Evolutionary conservation across 805 yeast species (phyloP), one percentile per base, ranked within the genome.

Genomic region (Wilhelminamyces savonicus): DNA sequence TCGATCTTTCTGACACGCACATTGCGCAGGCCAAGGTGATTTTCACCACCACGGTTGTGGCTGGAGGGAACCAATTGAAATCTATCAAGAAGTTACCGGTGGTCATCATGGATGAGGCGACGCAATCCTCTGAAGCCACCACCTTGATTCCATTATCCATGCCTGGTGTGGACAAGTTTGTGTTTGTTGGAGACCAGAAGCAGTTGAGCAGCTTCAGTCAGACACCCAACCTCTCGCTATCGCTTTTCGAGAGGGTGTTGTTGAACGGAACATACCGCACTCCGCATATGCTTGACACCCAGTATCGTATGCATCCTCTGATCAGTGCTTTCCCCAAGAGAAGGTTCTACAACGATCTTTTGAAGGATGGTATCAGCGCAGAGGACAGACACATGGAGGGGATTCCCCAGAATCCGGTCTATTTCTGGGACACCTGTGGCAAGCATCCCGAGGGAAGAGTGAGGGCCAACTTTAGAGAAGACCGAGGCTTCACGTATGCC

Each of bases 91-190:
- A 65, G 39, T 50, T 71, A 38, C 85, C 85, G 1, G 77, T 77
- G 3, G 82, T 81, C 5, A 78, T 81, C 19, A 76, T 81, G 82
- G 88, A 81, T 58, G 88, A 81, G 55, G 72, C 84, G 4, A 80
- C 87, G 0, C 87, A 80, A 43, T 77, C 87, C 0, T 75, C 85
- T 0, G 90, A 81, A 40, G 82, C 86, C 5, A 63, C 76, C 2
- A 75, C 85, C 0, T 59, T 81, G 39, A 81, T 81, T 32, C 87
- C 88, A 8, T 56, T 81, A 36, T 76, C 83, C 5, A 70, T 79
- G 64, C 71, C 76, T 3, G 82, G 82, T 11, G 76, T 79, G 29
- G 71, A 71, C 30, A 77, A 73, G 43, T 75, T 80, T 50, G 74
- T 79, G 3, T 74, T 81, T 46, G 87, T 76, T 22, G 88, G 87